Conservation (phyloP, 352 stramenopile species). For the Globisporangium cederbergense region DNA sequence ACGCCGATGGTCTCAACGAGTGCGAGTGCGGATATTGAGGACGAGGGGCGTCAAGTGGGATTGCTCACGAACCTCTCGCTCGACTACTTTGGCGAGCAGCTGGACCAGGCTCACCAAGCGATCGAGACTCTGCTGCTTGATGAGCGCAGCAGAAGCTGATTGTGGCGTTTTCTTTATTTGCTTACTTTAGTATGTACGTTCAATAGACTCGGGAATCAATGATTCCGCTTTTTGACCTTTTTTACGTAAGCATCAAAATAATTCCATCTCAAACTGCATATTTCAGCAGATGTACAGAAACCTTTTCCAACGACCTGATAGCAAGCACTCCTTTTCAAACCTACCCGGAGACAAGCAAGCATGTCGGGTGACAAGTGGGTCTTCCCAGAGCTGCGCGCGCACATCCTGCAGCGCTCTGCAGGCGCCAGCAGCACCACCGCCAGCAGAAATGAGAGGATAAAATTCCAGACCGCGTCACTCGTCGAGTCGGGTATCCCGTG, state of each 20-base stretch:
- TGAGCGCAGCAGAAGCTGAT: conserved; percentile 1
- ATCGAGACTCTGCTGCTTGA: conserved; percentile 32
- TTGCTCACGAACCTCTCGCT: conserved; percentile 28
- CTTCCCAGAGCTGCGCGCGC: conserved; percentile 40
- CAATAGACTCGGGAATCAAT: neutral
- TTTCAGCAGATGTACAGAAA: neutral
- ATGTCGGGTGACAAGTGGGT: conserved; percentile 30
- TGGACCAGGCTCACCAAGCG: conserved; percentile 26
- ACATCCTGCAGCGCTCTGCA: neutral
- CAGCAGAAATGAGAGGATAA: conserved; percentile 22
- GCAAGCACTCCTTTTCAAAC: neutral
- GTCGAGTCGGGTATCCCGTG: conserved; percentile 42
- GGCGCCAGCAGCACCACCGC: neutral
- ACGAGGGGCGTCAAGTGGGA: conserved; percentile 22
- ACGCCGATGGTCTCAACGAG: conserved; percentile 18
- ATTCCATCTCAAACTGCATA: neutral
- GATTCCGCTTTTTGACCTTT: neutral
- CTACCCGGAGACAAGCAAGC: neutral
- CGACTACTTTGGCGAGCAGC: conserved; percentile 30
- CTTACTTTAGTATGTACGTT: neutral
- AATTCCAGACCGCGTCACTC: conserved; percentile 52
- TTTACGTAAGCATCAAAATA: no score
- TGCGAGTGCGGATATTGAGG: neutral
- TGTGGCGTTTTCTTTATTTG: neutral
- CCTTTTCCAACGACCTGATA: neutral